Conservation (phyloP, 108 stramenopile genomes). For the Schizochytrium sp. region DNA sequence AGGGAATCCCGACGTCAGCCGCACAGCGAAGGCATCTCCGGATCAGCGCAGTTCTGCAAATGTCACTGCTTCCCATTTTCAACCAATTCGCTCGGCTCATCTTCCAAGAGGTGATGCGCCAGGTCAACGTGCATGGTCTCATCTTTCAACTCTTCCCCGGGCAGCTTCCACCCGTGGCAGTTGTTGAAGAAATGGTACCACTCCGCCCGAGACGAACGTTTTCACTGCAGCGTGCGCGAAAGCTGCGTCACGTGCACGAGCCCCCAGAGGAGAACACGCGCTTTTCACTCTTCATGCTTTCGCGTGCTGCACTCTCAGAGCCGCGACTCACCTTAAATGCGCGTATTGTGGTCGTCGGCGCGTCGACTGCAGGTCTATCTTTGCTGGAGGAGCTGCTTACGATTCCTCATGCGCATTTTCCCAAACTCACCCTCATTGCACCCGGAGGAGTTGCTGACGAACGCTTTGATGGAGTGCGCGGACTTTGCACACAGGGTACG, state of each 20-base stretch:
- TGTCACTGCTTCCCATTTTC: not conserved
- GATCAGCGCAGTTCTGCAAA: not conserved
- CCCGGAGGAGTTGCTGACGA: slow-evolving; percentile 26
- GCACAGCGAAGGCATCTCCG: not conserved
- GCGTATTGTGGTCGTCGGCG: slow-evolving; percentile 45
- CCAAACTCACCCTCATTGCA: slow-evolving; percentile 32
- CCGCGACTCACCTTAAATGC: slow-evolving; percentile 31
- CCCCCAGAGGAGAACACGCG: not conserved
- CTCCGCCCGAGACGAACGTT: slow-evolving; percentile 22
- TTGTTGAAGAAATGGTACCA: slow-evolving; percentile 36
- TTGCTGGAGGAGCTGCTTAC: slow-evolving; percentile 38
- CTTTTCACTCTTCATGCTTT: slow-evolving; percentile 33
- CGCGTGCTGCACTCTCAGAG: slow-evolving; percentile 38
- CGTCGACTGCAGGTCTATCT: slow-evolving; percentile 24
- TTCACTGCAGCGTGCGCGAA: not conserved
- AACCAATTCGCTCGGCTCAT: not conserved
- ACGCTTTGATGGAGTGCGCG: not conserved
- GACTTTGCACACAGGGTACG: not conserved
- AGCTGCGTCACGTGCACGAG: slow-evolving; percentile 13
- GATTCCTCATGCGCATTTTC: slow-evolving; percentile 33
- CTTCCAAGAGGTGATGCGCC: slow-evolving; percentile 47
- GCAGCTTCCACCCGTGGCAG: slow-evolving; percentile 12
- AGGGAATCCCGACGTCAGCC: not conserved
- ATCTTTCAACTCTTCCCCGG: slow-evolving; percentile 29
- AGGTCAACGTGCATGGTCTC: slow-evolving; percentile 39